phyloP scores from a whole-genome alignment of 2,329 filamentous ascomycete genomes.

The Metarhizium humberi region DNA sequence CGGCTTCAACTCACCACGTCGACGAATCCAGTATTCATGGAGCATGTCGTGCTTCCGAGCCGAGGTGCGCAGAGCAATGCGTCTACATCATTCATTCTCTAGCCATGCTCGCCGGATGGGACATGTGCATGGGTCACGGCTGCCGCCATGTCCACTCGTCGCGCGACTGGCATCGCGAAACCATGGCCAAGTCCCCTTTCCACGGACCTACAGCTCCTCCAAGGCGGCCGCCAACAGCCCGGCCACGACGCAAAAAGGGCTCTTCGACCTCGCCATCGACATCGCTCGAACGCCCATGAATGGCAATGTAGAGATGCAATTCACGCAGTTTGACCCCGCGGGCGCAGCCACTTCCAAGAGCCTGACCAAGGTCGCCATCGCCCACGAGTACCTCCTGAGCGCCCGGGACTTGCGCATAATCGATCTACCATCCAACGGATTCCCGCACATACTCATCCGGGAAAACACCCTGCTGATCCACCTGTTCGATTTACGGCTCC shows the following conservation, averaged over 20 bases:
- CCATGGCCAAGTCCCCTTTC: too few species aligned
- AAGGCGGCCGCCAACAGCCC: too few species aligned
- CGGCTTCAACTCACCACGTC: too few species aligned
- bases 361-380: constrained; percentile 9
- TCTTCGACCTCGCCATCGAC: neutral
- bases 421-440: constrained; percentile 21
- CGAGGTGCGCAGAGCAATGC: too few species aligned
- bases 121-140: too few species aligned
- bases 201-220: too few species aligned
- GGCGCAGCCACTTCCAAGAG: constrained; percentile 2
- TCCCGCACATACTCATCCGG: constrained; percentile 24
- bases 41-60: too few species aligned
- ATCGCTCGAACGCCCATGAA: constrained; percentile 4
- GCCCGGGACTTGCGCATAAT: constrained; percentile 22
- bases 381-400: constrained; percentile 6
- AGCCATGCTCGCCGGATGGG: too few species aligned
- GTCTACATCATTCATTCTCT: too few species aligned
- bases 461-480: constrained; percentile 22
- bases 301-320: constrained; percentile 3
- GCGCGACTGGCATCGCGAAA: too few species aligned
- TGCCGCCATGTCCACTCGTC: too few species aligned
- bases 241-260: neutral
- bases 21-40: too few species aligned
- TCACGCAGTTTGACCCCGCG: constrained; percentile 1
- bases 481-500: constrained; percentile 24